phyloP scores from a whole-genome alignment of 2,329 filamentous ascomycete genomes.

The Knufia fluminis region DNA sequence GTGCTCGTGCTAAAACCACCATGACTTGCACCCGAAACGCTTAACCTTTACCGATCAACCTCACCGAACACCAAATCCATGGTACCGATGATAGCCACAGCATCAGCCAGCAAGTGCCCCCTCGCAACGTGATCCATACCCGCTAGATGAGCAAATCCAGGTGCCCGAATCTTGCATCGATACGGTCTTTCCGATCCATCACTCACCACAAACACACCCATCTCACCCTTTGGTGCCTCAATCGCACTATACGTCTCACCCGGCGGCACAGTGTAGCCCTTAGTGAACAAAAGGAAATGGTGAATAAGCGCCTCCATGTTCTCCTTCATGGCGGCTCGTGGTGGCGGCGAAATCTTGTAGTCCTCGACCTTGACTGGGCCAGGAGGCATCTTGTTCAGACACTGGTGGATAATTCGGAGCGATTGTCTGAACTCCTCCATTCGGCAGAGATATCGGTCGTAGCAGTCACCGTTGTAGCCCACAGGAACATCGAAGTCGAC shows the following conservation, averaged over 20 bases:
- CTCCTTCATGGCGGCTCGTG: constrained; percentile 98
- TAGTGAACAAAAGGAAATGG: constrained; percentile 97
- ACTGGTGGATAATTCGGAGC: constrained; percentile 96
- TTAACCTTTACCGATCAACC: constrained; percentile 46
- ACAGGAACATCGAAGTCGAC: constrained; percentile 98
- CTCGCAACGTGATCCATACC: constrained; percentile 90
- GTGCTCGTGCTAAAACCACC: neutral
- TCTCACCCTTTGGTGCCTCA: constrained; percentile 99
- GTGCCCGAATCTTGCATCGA: constrained; percentile 92
- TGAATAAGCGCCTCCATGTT: constrained; percentile 99
- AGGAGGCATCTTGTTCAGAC: constrained; percentile 95
- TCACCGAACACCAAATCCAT: constrained; percentile 53
- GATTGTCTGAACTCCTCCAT: constrained; percentile 99
- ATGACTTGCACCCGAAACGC: neutral
- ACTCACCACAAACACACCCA: constrained; percentile 94
- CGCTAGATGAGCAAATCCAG: constrained; percentile 87
- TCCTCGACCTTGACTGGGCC: constrained; percentile 93
- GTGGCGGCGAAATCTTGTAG: constrained; percentile 95
- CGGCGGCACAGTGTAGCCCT: constrained; percentile 93
- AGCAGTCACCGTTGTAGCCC: constrained; percentile 94
- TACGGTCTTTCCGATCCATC: constrained; percentile 95
- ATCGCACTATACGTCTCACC: constrained; percentile 98
- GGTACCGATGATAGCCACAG: constrained; percentile 79
- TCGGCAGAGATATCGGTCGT: constrained; percentile 95
- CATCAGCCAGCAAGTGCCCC: constrained; percentile 90